Conservation (phyloP, 2,329 filamentous ascomycete genomes). For the Colletotrichum sp. region DNA sequence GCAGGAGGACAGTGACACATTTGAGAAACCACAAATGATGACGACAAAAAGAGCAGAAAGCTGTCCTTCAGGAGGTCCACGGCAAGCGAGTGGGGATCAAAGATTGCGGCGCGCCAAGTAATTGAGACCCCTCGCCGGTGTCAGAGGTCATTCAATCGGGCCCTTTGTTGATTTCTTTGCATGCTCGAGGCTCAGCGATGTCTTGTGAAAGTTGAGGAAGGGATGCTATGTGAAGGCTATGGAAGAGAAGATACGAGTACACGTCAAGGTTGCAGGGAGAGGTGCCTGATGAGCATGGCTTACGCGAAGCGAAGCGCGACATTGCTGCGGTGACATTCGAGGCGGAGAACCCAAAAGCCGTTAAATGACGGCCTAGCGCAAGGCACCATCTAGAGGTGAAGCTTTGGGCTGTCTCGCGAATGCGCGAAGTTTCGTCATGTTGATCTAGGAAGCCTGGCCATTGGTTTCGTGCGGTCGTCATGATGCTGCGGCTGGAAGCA, state of each 20-base stretch:
- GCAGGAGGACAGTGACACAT: background rate
- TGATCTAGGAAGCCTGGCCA: background rate
- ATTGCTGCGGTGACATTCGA: background rate
- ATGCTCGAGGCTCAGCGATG: background rate
- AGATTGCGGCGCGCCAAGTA: background rate
- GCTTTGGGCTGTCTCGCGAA: accelerated
- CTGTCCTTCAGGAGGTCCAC: background rate
- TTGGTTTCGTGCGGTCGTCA: background rate
- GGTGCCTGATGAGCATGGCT: background rate
- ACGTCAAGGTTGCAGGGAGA: background rate
- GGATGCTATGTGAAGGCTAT: background rate
- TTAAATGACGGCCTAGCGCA: background rate
- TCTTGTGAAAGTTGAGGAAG: background rate
- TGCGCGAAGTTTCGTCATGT: background rate
- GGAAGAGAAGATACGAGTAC: background rate
- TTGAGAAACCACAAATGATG: accelerated
- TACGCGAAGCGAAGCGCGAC: background rate
- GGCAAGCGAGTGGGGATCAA: background rate
- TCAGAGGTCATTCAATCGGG: background rate
- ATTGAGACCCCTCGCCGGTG: background rate
- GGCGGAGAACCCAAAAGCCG: accelerated
- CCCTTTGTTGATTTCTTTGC: background rate
- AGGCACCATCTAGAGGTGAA: accelerated
- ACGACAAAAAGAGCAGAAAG: background rate
- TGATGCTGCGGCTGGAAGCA: background rate